phyloP scores from a whole-genome alignment of 2,329 filamentous ascomycete species.

The Magnaporthiopsis rhizophila region DNA sequence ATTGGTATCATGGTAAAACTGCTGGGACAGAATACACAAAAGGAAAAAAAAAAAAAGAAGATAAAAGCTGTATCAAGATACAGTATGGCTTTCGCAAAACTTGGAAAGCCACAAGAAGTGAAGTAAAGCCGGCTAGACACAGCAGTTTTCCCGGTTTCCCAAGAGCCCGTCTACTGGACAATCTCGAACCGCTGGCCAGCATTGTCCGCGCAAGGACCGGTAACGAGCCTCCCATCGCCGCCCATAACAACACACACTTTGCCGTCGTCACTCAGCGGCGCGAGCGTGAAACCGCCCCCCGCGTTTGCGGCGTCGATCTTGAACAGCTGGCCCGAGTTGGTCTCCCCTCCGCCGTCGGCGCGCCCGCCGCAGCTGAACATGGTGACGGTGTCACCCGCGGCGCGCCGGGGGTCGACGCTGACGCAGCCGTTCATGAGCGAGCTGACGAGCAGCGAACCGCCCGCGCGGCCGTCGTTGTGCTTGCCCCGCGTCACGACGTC shows the following conservation, averaged over 20 bases:
- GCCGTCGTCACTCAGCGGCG: slow-evolving; percentile 34
- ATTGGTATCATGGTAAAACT: not conserved
- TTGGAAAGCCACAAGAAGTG: not conserved
- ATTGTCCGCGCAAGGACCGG: slow-evolving; percentile 22
- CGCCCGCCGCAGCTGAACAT: slow-evolving; percentile 45
- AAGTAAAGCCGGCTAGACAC: not conserved
- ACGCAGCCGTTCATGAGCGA: slow-evolving; percentile 43
- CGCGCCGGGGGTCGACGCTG: slow-evolving; percentile 37
- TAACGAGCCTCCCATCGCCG: slow-evolving; percentile 18
- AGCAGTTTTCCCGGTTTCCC: not conserved
- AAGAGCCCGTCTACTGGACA: slow-evolving; percentile 12
- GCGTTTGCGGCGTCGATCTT: slow-evolving; percentile 30
- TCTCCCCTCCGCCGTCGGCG: slow-evolving; percentile 37
- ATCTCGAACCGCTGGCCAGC: slow-evolving; percentile 23
- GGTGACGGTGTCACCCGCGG: slow-evolving; percentile 36
- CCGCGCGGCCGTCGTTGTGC: slow-evolving; percentile 35
- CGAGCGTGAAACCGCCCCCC: slow-evolving; percentile 33
- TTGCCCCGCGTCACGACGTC: slow-evolving; percentile 41
- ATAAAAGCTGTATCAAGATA: not conserved
- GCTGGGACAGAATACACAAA: not conserved
- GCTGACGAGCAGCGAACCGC: slow-evolving; percentile 38
- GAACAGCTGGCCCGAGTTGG: slow-evolving; percentile 40
- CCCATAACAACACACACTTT: slow-evolving; percentile 35
- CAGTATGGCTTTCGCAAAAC: not conserved
- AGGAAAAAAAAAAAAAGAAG: not conserved